Evolutionary conservation across 202 grass and related monocot genomes (phyloP).

Genomic region (Schoenoplectus triqueter): DNA sequence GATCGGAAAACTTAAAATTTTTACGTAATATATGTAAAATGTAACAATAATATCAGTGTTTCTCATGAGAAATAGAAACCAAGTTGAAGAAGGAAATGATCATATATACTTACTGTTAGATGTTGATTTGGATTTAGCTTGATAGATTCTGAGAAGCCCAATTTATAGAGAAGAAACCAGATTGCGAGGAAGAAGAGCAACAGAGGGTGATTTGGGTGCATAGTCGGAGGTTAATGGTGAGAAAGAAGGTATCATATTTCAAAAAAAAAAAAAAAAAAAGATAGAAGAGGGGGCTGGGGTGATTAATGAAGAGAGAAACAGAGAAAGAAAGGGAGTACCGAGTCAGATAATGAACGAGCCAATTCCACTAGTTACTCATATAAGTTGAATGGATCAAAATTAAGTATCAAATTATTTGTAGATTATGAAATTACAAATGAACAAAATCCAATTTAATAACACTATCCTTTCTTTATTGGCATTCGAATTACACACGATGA

Average conservation of each 20-base stretch:
- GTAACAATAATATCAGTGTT: not conserved
- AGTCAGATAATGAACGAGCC: not conserved
- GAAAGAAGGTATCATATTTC: not conserved
- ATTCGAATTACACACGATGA: slow-evolving; percentile 8
- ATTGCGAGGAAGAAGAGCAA: not conserved
- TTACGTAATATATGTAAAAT: not conserved
- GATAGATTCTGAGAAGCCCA: not conserved
- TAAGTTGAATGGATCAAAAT: not conserved
- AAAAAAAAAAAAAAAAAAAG: not conserved
- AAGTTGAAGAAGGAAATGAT: not conserved
- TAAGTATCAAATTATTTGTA: not conserved
- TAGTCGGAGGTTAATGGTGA: slow-evolving; percentile 3
- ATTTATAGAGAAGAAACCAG: not conserved
- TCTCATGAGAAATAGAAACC: not conserved
- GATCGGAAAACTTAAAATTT: not conserved
- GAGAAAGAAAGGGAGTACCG: not conserved
- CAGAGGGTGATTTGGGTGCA: slow-evolving; percentile 1
- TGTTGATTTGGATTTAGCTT: not conserved
- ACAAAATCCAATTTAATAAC: not conserved
- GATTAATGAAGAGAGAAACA: not conserved
- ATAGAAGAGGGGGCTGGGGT: not conserved
- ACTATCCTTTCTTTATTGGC: not conserved
- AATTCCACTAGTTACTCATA: not conserved
- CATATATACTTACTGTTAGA: not conserved
- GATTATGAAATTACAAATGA: not conserved